Base-by-base conservation (phyloP, 2,329 filamentous ascomycete species). In the Pezicula carpinea region DNA sequence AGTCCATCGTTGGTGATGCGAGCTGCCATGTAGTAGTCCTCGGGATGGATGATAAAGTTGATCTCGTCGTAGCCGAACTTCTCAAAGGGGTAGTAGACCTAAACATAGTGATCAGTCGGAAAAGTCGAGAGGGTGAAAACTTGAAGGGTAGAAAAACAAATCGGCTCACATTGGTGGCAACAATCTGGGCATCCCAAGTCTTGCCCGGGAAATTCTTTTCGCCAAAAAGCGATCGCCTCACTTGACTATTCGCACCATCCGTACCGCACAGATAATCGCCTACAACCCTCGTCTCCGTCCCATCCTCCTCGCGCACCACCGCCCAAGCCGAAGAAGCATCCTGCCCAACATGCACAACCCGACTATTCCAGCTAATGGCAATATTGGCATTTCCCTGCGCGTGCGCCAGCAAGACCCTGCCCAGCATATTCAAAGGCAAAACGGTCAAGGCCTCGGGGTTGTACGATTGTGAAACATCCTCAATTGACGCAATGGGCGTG, bases 11-110 rank as follows among this genome's bases (percentile, higher is more conserved):
- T 66, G 1, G 74, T 79, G 51, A 85, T 77, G 35, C 70, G 74
- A 2, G 80, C 80, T 2, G 77, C 78, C 79, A 84, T 81, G 66
- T 78, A 69, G 62, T 77, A 83, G 56, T 85, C 70, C 18, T 78
- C 73, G 0, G 79, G 80, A 53, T 85, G 72, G 26, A 83, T 70
- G 52, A 82, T 77, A 60, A 83, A 83, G 59, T 81, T 81, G 11
- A 73, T 72, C 53, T 82, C 77, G 46, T 70, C 64, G 54, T 70
- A 81, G 21, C 70, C 73, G 53, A 71, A 79, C 51, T 74, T 74
- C 6, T 70, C 66, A 48, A 83, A 80, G 53, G 80, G 76, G 50
- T 83, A 81, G 59, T 82, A 82, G 10, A 79, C 76, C 78, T 83
- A 50, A 26, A 48, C 41, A n/a, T 23, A 26, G 13, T 35, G 41